These are phyloP conservation scores for Dryadomyces quercivorus DNA, from an alignment of 2,329 filamentous ascomycete genomes.

Conservation along the genomic window DNA sequence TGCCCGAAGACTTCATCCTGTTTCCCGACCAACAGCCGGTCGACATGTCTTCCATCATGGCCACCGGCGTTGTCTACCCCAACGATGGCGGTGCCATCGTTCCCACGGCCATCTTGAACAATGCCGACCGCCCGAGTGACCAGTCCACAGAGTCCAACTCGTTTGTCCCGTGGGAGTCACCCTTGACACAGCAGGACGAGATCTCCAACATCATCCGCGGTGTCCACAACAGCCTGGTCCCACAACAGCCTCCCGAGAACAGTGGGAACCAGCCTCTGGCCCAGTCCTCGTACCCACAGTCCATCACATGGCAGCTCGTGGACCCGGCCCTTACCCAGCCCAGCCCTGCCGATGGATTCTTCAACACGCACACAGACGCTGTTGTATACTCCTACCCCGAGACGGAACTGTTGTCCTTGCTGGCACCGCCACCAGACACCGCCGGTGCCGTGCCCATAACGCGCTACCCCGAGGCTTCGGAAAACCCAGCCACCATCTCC, in stretches of 20 bases:
- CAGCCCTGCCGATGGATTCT: background rate
- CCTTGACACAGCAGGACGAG: constrained; percentile 5
- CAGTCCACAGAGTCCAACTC: background rate
- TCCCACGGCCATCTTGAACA: background rate
- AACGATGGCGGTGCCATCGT: background rate
- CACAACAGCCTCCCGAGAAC: background rate
- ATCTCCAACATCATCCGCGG: constrained; percentile 3
- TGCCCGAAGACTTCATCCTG: background rate
- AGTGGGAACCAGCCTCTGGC: too few relatives aligned
- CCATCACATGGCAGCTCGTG: background rate
- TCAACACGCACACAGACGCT: background rate
- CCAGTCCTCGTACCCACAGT: background rate
- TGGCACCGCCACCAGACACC: background rate
- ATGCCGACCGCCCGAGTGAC: background rate
- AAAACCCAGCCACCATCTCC: background rate
- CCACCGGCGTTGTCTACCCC: background rate
- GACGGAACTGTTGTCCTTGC: background rate
- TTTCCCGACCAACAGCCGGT: background rate
- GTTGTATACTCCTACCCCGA: background rate
- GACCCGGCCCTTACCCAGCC: background rate
- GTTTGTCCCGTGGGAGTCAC: constrained; percentile 13
- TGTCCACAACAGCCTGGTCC: background rate
- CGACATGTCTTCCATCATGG: too few relatives aligned
- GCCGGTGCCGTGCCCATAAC: background rate
- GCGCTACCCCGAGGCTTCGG: background rate